Conservation (phyloP, 192 early-diverging fungal species). For the Fimicolochytrium jonesii region DNA sequence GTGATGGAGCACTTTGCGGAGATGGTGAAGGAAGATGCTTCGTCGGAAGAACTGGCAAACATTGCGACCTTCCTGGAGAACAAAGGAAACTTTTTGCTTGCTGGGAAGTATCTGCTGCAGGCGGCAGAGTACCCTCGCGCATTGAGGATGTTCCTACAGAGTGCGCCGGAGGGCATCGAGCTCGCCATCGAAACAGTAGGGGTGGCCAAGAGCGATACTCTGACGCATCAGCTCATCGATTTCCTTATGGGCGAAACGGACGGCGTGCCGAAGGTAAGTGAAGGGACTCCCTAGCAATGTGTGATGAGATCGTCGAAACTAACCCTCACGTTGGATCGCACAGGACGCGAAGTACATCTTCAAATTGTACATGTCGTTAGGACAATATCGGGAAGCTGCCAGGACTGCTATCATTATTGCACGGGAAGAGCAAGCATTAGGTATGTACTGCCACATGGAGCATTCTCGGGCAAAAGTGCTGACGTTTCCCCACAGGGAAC, state of each 20-base stretch:
- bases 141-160: conserved; percentile 42
- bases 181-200: conserved; percentile 52
- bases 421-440: conserved; percentile 50
- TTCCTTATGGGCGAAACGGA: conserved; percentile 57
- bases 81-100: conserved; percentile 34
- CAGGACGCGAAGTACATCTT: conserved; percentile 60
- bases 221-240: conserved; percentile 56
- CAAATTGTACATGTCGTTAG: conserved; percentile 58
- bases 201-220: conserved; percentile 45
- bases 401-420: conserved; percentile 57
- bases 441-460: conserved; percentile 2
- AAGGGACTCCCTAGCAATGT: background rate
- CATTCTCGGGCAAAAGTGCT: background rate
- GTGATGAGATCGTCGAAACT: background rate
- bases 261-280: conserved; percentile 48
- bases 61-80: conserved; percentile 48
- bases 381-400: conserved; percentile 49
- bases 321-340: background rate
- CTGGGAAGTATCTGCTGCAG: conserved; percentile 46
- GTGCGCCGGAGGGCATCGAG: conserved; percentile 34
- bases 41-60: conserved; percentile 31
- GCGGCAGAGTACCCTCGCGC: conserved; percentile 44
- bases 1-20: conserved; percentile 53
- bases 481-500: conserved; percentile 29
- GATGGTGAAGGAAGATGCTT: conserved; percentile 44